Evolutionary conservation across 2,329 filamentous ascomycete genomes (phyloP).

Genomic region (Sporothrix variecibatus): DNA sequence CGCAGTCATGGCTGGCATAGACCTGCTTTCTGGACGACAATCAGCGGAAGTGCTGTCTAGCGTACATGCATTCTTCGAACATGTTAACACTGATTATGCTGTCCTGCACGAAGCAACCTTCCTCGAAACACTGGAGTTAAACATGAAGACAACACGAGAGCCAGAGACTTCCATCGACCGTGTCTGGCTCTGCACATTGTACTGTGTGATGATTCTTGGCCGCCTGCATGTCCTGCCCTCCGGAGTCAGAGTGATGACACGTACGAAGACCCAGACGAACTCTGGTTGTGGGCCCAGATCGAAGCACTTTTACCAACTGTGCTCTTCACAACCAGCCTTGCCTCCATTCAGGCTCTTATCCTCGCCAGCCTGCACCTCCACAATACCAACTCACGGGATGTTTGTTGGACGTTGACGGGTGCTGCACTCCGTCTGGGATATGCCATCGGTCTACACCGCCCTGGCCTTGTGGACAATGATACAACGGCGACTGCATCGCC

Average conservation of each 20-base stretch:
- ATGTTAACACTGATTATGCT: conserved; percentile 45
- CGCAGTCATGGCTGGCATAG: background rate
- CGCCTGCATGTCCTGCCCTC: conserved; percentile 32
- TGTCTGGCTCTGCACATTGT: conserved; percentile 45
- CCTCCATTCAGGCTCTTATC: conserved; percentile 45
- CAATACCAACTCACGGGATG: conserved; percentile 47
- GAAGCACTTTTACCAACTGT: conserved; percentile 45
- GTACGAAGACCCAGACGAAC: conserved; percentile 36
- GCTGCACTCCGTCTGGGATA: conserved; percentile 45
- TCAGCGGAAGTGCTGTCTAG: background rate
- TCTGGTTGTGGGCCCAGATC: conserved; percentile 44
- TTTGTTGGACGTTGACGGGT: conserved; percentile 46
- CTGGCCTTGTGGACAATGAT: conserved; percentile 36
- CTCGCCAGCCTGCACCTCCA: conserved; percentile 46
- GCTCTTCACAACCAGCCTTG: conserved; percentile 45
- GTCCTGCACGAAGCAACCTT: conserved; percentile 47
- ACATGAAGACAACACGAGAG: conserved; percentile 30
- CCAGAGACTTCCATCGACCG: conserved; percentile 36
- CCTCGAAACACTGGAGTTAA: conserved; percentile 43
- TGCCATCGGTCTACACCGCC: conserved; percentile 47
- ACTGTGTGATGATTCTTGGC: conserved; percentile 45
- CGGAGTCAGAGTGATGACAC: background rate
- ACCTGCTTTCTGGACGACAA: background rate
- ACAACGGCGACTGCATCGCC: conserved; percentile 37
- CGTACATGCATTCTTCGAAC: conserved; percentile 40